These are phyloP conservation scores for Ophiostoma tasmaniense DNA, from an alignment of 2,329 filamentous ascomycete genomes.

Conservation along the genomic window DNA sequence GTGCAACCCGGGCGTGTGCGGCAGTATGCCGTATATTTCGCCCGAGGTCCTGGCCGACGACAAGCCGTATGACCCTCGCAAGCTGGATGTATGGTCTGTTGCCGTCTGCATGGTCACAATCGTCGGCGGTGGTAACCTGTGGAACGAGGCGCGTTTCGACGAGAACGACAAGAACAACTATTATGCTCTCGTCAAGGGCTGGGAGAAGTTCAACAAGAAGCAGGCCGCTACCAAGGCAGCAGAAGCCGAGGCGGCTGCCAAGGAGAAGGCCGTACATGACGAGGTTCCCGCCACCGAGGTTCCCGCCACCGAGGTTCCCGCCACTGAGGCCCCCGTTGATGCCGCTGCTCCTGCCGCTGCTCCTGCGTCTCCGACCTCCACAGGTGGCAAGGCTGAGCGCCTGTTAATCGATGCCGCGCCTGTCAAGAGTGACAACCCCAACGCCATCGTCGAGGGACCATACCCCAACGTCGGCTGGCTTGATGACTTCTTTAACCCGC, in stretches of 20 bases:
- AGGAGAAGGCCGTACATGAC: neutral
- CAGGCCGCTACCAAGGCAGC: slow-evolving; percentile 28
- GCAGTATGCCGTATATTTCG: slow-evolving; percentile 77
- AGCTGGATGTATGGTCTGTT: slow-evolving; percentile 78
- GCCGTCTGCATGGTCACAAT: slow-evolving; percentile 77
- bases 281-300: slow-evolving; percentile 37
- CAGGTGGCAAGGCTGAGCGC: slow-evolving; percentile 24
- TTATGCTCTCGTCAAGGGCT: slow-evolving; percentile 32
- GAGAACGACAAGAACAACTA: slow-evolving; percentile 24
- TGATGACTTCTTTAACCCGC: slow-evolving; percentile 57
- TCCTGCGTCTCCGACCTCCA: slow-evolving; percentile 9
- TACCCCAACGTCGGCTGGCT: slow-evolving; percentile 59
- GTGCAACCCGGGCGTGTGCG: slow-evolving; percentile 73
- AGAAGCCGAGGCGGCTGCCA: neutral
- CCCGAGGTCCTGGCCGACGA: slow-evolving; percentile 72
- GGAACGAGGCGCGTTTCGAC: slow-evolving; percentile 58
- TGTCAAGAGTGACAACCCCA: slow-evolving; percentile 43
- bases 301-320: neutral
- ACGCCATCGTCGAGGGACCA: slow-evolving; percentile 15
- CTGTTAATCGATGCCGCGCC: slow-evolving; percentile 7
- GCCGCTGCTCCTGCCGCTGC: neutral
- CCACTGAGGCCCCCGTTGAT: neutral
- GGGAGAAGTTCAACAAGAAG: slow-evolving; percentile 57
- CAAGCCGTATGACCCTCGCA: slow-evolving; percentile 59
- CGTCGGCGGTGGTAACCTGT: slow-evolving; percentile 62